phyloP scores from a whole-genome alignment of 768 basidiomycete genomes.

The Amanita rubescens region DNA sequence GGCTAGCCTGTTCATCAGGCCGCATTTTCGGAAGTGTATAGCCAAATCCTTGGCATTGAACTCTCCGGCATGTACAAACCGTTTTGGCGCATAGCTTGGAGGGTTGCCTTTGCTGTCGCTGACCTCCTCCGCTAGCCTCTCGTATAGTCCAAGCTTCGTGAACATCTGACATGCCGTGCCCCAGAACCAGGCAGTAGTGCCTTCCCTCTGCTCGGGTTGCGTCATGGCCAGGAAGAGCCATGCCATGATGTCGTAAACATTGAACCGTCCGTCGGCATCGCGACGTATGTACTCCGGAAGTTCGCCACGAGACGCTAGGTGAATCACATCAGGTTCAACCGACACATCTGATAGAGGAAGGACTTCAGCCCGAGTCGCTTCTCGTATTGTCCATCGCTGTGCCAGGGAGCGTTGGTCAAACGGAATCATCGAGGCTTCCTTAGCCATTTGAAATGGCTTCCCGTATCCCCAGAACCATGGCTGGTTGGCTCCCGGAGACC shows the following conservation, averaged over 20 bases:
- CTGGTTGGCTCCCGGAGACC: no score
- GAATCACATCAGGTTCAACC: background rate
- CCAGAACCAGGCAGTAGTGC: background rate
- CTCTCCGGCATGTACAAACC: background rate
- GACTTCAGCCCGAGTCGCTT: background rate
- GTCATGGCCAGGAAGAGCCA: background rate
- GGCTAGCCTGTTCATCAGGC: background rate
- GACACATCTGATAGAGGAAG: background rate
- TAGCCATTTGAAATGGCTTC: background rate
- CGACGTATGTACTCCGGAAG: background rate
- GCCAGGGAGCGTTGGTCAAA: background rate
- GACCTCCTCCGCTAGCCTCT: no score
- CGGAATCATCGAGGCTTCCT: background rate
- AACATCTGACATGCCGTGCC: background rate
- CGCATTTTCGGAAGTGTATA: background rate
- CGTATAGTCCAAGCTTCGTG: background rate
- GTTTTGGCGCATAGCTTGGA: background rate
- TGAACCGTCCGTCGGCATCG: background rate
- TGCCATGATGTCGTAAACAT: background rate
- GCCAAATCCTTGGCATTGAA: background rate
- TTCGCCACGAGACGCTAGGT: background rate
- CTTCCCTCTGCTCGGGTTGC: background rate
- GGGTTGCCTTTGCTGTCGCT: background rate
- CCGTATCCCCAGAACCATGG: background rate
- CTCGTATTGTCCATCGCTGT: background rate